Base-by-base conservation (phyloP, 345 rosid genomes). In the Salix caprea region DNA sequence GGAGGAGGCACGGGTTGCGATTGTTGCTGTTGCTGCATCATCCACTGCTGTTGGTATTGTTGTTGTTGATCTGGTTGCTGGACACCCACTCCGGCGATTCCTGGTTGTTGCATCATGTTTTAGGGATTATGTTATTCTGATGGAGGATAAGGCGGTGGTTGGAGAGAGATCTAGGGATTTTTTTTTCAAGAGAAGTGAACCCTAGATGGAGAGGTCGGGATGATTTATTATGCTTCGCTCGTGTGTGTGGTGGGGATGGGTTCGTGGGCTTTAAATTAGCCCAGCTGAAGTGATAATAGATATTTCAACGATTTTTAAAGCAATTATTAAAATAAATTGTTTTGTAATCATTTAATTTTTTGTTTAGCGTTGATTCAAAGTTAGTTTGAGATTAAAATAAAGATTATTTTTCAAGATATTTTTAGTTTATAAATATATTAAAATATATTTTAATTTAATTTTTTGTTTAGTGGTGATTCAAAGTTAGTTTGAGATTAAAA, bases 101-200 rank as follows among this genome's bases (percentile, higher is more conserved):
- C 87, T 16, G 96, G 89, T 76, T 91, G 99, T 69, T 87, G 99
- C 96, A 94, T 95, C 94, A 87, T 91, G 15, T 58, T 58, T 58
- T 58, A 23, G 64, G 64, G 28, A 23, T 23, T 58, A 26, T n/a
- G 64, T 11, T 58, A 4, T 58, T 24, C 64, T 58, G 28, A 4
- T 11, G 28, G 26, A 58, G 28, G 64, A 58, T 58, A 58, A 23
- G 64, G 64, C 10, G 6, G 64, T 58, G 6, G 23, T 11, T 10
- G 14, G 15, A 5, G 24, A 10, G 24, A 58, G 64, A 58, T 58
- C 64, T 58, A n/a, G 5, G 24, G 64, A 12, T 46, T 46, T 46
- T 2, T 44, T 46, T 46, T 46, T 46, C 14, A 40, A 40, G 44
- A n/a, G 64, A 58, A 23, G 14, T 4, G 10, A 58, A 58, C 64